Evolutionary conservation across 2,329 filamentous ascomycete genomes (phyloP), one percentile per base, ranked within the genome.

Genomic region (Leptoxyphium fumago): DNA sequence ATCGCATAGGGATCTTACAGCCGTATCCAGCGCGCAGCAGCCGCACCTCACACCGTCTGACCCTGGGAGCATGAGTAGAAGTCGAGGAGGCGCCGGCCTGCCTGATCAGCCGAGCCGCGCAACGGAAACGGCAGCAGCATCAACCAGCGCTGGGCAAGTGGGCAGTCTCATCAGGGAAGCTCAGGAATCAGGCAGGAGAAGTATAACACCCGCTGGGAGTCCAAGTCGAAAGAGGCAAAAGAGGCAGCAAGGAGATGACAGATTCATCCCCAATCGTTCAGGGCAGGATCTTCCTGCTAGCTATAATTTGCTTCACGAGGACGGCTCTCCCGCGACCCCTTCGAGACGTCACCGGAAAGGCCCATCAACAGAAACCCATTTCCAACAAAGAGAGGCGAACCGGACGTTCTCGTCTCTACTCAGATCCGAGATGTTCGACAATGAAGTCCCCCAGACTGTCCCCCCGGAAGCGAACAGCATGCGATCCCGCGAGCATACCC

Each of bases 381-480:
- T 94, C 52, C 91, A 98, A 61, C 88, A 80, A 64, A 91, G 87
- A 66, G 87, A 96, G 72, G 91, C 91, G 40, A 95, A 98, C 56
- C 77, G 84, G 46, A 95, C 85, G 15, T 98, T 89, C 62, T 93
- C 87, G 26, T 82, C 80, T 15, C 70, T 98, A 6, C 70, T 98
- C 45, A 82, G 91, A 45, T 82, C 85, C 43, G 91, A 98, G 64
- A 76, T 98, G 47, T 98, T 98, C 61, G 89, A 94, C 56, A 78
- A 77, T 53, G 84, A 86, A 26, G 80, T 96, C 48, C 88, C 91
- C 8, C 89, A 95, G 61, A 72, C 78, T 29, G 77, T 84, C 32
- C 72, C 82, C 32, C 72, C 80, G 40, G 72, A 72, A 21, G 60
- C 77, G 75, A 46, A 45, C 77, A 82, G 48, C 72, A 66, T 53